Evolutionary conservation across 176 grass and related monocot species (phyloP).

Genomic region (Hyparrhenia diplandra): DNA sequence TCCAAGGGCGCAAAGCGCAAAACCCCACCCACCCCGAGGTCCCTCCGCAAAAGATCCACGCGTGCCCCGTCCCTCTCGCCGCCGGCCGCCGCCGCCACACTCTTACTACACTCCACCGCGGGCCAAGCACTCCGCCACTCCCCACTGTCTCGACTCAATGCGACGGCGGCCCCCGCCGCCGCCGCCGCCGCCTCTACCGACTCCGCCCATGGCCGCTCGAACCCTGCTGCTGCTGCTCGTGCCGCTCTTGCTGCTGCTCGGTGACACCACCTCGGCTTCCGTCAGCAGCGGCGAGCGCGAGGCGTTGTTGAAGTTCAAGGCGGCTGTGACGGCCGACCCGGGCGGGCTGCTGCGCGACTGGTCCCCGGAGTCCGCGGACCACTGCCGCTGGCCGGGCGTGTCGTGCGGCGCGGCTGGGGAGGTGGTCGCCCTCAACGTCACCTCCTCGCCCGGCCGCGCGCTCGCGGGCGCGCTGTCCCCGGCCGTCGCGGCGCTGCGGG

Average conservation of each 20-base stretch:
- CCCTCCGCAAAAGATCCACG: conserved; percentile 39
- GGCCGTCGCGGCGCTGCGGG: conserved; percentile 49
- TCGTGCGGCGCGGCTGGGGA: conserved; percentile 45
- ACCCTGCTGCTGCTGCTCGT: conserved; percentile 19
- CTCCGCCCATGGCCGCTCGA: conserved; percentile 16
- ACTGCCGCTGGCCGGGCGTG: conserved; percentile 77
- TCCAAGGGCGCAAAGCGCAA: conserved; percentile 33
- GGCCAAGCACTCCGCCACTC: background rate
- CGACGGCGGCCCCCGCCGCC: conserved; percentile 55
- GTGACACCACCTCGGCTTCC: background rate
- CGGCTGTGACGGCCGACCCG: conserved; percentile 45
- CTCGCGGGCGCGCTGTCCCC: conserved; percentile 58
- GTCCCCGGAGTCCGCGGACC: conserved; percentile 24
- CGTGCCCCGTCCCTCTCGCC: conserved; percentile 20
- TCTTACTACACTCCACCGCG: background rate
- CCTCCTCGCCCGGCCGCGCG: conserved; percentile 38
- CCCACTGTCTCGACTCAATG: conserved; percentile 32
- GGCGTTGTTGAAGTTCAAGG: conserved; percentile 59
- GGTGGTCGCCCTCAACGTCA: conserved; percentile 58
- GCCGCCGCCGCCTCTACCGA: background rate
- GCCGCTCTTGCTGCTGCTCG: conserved; percentile 1
- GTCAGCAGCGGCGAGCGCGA: conserved; percentile 37
- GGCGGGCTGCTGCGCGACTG: conserved; percentile 52
- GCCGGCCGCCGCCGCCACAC: conserved; percentile 11
- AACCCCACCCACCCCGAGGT: conserved; percentile 21